Evolutionary conservation across 176 grass and related monocot genomes (phyloP).

Genomic region (Zoysia japonica): DNA sequence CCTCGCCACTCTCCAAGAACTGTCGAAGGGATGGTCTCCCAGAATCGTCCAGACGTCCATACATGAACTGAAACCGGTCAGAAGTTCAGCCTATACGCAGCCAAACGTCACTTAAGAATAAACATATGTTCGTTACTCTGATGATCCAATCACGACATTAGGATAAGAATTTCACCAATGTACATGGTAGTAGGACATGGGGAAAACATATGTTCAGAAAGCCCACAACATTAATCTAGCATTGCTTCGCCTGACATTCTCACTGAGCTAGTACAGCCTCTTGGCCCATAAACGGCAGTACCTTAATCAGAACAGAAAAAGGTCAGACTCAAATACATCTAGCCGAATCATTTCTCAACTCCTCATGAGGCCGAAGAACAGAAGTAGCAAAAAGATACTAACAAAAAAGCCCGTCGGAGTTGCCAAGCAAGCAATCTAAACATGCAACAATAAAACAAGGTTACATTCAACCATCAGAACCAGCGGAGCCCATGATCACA

Average conservation of each 20-base stretch:
- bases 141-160: neutral
- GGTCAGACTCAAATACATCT: constrained; percentile 31
- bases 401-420: neutral
- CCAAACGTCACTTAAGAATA: no score
- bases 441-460: constrained; percentile 27
- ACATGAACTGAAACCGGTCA: no score
- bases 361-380: neutral
- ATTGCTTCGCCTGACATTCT: constrained; percentile 23
- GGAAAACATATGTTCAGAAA: neutral
- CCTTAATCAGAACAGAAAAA: neutral
- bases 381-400: constrained; percentile 2
- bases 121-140: neutral
- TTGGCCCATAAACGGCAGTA: constrained; percentile 18
- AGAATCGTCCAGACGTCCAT: no score
- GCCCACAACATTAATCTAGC: neutral
- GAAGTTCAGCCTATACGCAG: no score
- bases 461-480: constrained; percentile 17
- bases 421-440: constrained; percentile 37
- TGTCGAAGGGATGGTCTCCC: no score
- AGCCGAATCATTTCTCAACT: constrained; percentile 33
- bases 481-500: constrained; percentile 36
- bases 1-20: no score
- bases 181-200: neutral
- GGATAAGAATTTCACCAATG: neutral
- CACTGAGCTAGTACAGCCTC: constrained; percentile 7